Percentiles rank a stretch among this genome's conserved stretches.
These are phyloP conservation scores for Barnettozyma sucrosica DNA, from an alignment of 805 yeast genomes.

Conservation along the genomic window DNA sequence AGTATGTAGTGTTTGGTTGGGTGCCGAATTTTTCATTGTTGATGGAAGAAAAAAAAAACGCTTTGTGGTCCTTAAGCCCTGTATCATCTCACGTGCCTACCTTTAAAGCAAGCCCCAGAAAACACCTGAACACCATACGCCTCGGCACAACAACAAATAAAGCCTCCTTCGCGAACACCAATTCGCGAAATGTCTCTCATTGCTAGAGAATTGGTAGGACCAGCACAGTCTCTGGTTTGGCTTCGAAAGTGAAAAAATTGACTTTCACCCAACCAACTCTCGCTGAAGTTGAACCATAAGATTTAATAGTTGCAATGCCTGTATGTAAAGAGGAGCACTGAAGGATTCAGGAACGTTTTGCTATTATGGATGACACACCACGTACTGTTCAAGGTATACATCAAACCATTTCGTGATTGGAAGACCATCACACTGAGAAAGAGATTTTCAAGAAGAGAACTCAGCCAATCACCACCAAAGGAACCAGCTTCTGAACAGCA, in stretches of 20 bases:
- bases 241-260: conserved; percentile 15
- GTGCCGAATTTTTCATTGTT: conserved; percentile 14
- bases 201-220: background rate
- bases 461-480: background rate
- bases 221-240: background rate
- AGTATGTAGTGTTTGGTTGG: background rate
- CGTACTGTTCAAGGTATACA: background rate
- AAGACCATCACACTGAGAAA: background rate
- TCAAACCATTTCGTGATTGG: background rate
- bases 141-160: background rate
- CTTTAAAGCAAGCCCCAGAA: too few relatives aligned
- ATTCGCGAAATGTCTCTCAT: background rate
- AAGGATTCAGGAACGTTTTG: background rate
- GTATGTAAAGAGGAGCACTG: conserved; percentile 28
- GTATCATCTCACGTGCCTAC: conserved; percentile 7
- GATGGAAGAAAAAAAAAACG: background rate
- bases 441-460: background rate
- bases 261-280: conserved; percentile 22
- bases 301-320: conserved; percentile 34
- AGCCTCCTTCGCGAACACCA: background rate
- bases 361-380: background rate
- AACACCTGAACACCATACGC: conserved; percentile 7
- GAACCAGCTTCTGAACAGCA: background rate
- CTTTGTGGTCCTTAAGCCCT: conserved; percentile 7
- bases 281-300: conserved; percentile 7